Conservation (phyloP, 768 basidiomycete species). For the Pleurotus citrinopileatus region DNA sequence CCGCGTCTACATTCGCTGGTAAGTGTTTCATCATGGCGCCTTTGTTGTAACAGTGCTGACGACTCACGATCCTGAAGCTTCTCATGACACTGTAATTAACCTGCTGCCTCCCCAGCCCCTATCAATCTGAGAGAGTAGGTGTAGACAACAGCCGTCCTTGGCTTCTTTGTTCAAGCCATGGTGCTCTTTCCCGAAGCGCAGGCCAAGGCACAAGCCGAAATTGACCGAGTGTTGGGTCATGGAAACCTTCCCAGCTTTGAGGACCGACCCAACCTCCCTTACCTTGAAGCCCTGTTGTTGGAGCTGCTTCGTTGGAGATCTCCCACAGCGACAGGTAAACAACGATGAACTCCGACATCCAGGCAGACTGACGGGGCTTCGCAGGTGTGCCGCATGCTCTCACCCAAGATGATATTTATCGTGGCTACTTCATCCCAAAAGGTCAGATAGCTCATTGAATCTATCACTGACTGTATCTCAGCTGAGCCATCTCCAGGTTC, state of each 20-base stretch:
- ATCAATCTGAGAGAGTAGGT: background rate
- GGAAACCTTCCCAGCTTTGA: conserved; percentile 14
- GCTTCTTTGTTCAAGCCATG: conserved; percentile 14
- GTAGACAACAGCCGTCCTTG: conserved; percentile 1
- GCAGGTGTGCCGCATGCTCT: conserved; percentile 27
- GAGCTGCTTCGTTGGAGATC: conserved; percentile 8
- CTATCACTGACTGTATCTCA: conserved; percentile 6
- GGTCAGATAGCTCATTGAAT: conserved; percentile 20
- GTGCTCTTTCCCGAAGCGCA: conserved; percentile 23
- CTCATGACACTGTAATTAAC: conserved; percentile 4
- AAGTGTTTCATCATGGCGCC: background rate
- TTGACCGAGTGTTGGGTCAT: conserved; percentile 16
- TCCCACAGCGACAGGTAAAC: conserved; percentile 16
- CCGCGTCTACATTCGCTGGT: conserved; percentile 9
- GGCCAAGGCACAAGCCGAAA: conserved; percentile 10
- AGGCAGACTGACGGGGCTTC: background rate
- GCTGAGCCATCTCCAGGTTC: conserved; percentile 7
- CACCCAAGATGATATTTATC: conserved; percentile 37
- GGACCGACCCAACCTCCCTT: conserved; percentile 15
- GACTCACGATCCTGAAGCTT: background rate
- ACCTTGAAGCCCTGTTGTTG: background rate
- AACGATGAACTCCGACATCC: background rate
- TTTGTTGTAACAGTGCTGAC: background rate
- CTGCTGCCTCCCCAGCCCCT: background rate
- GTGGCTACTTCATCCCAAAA: conserved; percentile 36